A percentile compares a stretch with the other conserved stretches of the same genome.
Conservation (phyloP, 768 basidiomycete species). For the Arthromyces matolae region DNA sequence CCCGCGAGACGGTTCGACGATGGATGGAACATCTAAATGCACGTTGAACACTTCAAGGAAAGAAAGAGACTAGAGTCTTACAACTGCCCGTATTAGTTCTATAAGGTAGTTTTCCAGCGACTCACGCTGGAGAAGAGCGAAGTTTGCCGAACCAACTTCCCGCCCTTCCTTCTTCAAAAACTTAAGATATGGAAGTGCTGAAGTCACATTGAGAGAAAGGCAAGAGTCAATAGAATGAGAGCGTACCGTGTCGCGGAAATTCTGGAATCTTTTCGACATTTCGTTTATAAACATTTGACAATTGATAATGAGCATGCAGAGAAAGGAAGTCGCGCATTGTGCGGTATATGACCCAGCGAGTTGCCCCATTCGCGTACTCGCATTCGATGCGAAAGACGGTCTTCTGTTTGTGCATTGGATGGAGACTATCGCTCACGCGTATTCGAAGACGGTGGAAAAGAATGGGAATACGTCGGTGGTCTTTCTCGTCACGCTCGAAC, state of each 20-base stretch:
- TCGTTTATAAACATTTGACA: conserved; percentile 77
- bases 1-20: conserved; percentile 83
- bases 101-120: conserved; percentile 86
- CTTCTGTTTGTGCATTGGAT: conserved; percentile 72
- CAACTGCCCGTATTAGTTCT: conserved; percentile 83
- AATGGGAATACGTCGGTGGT: conserved; percentile 73
- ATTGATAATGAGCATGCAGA: conserved; percentile 83
- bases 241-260: conserved; percentile 79
- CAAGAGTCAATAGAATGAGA: background rate
- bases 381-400: conserved; percentile 91
- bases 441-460: conserved; percentile 80
- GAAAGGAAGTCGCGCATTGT: conserved; percentile 90
- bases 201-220: conserved; percentile 1
- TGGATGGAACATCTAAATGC: conserved; percentile 89
- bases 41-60: background rate
- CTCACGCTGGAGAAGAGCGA: conserved; percentile 78
- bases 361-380: conserved; percentile 91
- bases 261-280: conserved; percentile 80
- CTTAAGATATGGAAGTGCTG: conserved; percentile 89
- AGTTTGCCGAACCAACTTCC: conserved; percentile 62
- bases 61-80: conserved; percentile 33
- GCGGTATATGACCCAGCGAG: conserved; percentile 93
- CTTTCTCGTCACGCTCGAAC: conserved; percentile 85
- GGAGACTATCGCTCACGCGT: conserved; percentile 80
- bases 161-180: conserved; percentile 67